Conservation (phyloP, 345 rosid species). For the Syzygium aqueum region DNA sequence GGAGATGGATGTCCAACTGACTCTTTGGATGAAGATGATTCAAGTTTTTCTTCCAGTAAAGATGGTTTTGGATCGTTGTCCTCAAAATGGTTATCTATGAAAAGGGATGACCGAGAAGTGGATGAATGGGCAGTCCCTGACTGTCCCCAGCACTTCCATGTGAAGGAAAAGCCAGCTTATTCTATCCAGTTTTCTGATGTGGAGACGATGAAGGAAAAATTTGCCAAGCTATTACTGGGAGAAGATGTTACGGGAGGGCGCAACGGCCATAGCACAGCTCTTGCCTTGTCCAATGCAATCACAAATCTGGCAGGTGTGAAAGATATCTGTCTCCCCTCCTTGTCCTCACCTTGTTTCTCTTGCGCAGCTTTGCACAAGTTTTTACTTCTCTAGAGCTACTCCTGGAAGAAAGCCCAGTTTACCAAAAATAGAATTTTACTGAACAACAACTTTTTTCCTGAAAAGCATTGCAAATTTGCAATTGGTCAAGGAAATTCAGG, state of each 20-base stretch:
- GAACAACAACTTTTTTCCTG: background rate
- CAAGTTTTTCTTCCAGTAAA: slow-evolving; percentile 95
- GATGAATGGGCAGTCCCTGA: slow-evolving; percentile 73
- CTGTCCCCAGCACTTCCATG: slow-evolving; percentile 43
- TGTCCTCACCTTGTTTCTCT: background rate
- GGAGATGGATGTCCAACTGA: slow-evolving; percentile 74
- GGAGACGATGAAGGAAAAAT: slow-evolving; percentile 79
- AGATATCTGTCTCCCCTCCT: background rate
- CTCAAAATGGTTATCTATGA: slow-evolving; percentile 61
- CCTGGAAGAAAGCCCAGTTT: background rate
- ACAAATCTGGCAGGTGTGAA: slow-evolving; percentile 70
- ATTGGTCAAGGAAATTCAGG: background rate
- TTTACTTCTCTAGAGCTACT: background rate
- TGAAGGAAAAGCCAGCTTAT: slow-evolving; percentile 47
- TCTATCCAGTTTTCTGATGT: slow-evolving; percentile 39
- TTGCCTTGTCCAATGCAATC: slow-evolving; percentile 84
- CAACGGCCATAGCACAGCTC: slow-evolving; percentile 57
- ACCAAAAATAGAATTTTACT: background rate
- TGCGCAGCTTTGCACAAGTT: background rate
- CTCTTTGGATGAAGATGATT: slow-evolving; percentile 69
- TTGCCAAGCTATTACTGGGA: slow-evolving; percentile 73
- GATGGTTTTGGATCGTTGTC: slow-evolving; percentile 80
- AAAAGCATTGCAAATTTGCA: background rate
- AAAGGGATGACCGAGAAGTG: slow-evolving; percentile 38
- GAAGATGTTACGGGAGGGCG: slow-evolving; percentile 82